Base-by-base conservation (phyloP, 2,329 filamentous ascomycete genomes). In the Amauroascus niger region DNA sequence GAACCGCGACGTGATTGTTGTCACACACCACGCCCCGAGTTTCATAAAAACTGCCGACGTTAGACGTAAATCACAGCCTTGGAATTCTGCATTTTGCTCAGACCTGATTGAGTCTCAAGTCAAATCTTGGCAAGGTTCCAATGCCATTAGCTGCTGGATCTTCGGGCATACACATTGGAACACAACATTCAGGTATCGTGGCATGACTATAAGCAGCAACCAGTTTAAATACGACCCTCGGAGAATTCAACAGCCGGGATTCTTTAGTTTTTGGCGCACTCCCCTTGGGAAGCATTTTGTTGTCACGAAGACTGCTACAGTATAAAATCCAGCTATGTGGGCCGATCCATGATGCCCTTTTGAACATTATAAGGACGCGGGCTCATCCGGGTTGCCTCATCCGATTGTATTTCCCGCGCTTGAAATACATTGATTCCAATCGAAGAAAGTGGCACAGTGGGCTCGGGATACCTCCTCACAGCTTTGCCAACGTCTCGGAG, bases 21-120 rank as follows among this genome's bases (percentile, higher is more conserved):
- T 74, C 0, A 80, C 79, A 0, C 77, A 80, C 50, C 78, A 82
- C 57, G 76, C 78, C 2, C 79, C 79, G 1, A 74, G 68, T 32
- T 57, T 76, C 0, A 57, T 69, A 41, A 73, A 72, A 13, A 72
- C 75, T 1, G 74, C 76, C 1, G 66, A 69, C 1, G 77, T 78
- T 0, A 69, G 74, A 56, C 67, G 81, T 49, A 60, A 67, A 11
- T 63, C 66, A 16, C 76, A 70, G 16, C 71, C 73, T 0, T 75
- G 73, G 69, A 68, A 66, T 9, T 70, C 71, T 1, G 78, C 74
- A 0, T 81, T 79, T 33, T 40, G 28, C 18, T 50, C 55, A 8
- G 43, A 55, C 22, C 52, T 57, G 14, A 13, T 57, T 28, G 37
- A 44, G 16, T 20, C 14, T 4, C 32, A 47, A 26, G 32, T 49